Evolutionary conservation across 352 stramenopile genomes (phyloP).

Genomic region (Phytophthora pini): DNA sequence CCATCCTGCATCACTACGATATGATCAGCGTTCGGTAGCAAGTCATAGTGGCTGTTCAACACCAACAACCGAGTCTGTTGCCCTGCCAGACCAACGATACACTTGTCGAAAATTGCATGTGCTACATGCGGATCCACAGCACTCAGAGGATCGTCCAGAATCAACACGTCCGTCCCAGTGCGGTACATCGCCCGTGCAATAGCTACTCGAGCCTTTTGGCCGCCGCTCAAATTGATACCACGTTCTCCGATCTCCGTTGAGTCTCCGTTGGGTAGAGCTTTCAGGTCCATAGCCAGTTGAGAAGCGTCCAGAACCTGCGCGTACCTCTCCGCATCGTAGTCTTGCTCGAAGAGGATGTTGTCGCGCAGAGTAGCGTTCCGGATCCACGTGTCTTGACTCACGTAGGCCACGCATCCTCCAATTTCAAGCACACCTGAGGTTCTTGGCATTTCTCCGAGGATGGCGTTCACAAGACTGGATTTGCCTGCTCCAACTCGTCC

Average conservation of each 20-base stretch:
- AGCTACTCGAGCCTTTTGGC: neutral
- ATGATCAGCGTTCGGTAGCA: conserved; percentile 52
- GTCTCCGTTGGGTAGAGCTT: conserved; percentile 41
- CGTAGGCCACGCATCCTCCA: conserved; percentile 66
- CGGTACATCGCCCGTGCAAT: neutral
- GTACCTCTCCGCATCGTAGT: conserved; percentile 46
- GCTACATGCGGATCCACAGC: conserved; percentile 96
- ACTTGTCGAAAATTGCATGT: conserved; percentile 91
- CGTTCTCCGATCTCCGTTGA: neutral
- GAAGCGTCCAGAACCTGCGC: conserved; percentile 38
- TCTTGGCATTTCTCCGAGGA: conserved; percentile 56
- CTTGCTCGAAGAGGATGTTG: conserved; percentile 89
- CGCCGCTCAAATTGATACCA: neutral
- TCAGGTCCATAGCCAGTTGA: conserved; percentile 51
- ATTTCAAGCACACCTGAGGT: conserved; percentile 30
- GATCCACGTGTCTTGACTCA: conserved; percentile 93
- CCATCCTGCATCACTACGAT: no score
- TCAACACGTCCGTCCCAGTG: neutral
- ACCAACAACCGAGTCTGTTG: conserved; percentile 23
- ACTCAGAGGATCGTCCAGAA: conserved; percentile 25
- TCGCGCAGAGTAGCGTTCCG: conserved; percentile 88
- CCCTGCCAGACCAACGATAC: conserved; percentile 67
- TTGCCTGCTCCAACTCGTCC: conserved; percentile 10
- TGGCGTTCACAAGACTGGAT: conserved; percentile 52
- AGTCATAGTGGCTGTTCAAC: conserved; percentile 92